phyloP scores from a whole-genome alignment of 345 rosid genomes.

The Lumnitzera racemosa region DNA sequence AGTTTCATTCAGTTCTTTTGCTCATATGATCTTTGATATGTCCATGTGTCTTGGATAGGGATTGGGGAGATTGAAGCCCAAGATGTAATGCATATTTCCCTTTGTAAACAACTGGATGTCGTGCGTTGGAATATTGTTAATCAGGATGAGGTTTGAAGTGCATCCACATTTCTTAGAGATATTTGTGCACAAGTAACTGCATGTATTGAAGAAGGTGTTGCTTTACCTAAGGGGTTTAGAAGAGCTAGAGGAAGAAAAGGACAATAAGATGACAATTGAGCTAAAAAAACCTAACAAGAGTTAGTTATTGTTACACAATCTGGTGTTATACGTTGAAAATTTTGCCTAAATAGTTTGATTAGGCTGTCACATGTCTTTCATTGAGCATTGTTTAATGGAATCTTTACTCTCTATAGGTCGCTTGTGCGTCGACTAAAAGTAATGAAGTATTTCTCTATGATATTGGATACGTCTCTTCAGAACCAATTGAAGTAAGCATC shows the following conservation, averaged over 20 bases:
- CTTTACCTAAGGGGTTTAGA: not conserved
- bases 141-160: slow-evolving; percentile 71
- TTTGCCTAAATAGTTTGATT: not conserved
- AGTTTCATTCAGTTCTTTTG: no score
- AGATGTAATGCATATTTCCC: slow-evolving; percentile 60
- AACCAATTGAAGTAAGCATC: slow-evolving; percentile 62
- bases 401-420: slow-evolving; percentile 41
- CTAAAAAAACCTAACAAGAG: no score
- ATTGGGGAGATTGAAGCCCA: slow-evolving; percentile 49
- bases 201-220: no score
- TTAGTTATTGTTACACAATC: no score
- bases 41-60: slow-evolving; percentile 21
- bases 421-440: slow-evolving; percentile 52
- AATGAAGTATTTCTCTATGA: slow-evolving; percentile 62
- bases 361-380: not conserved
- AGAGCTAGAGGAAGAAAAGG: no score
- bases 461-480: slow-evolving; percentile 67
- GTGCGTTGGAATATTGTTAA: slow-evolving; percentile 79
- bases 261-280: no score
- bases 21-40: not conserved
- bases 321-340: no score
- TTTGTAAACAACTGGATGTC: slow-evolving; percentile 43
- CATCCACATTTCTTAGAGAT: not conserved
- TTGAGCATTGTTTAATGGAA: not conserved
- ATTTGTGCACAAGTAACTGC: not conserved